Evolutionary conservation across 306 rosid genomes (phyloP).

Genomic region (Lupinus albus): DNA sequence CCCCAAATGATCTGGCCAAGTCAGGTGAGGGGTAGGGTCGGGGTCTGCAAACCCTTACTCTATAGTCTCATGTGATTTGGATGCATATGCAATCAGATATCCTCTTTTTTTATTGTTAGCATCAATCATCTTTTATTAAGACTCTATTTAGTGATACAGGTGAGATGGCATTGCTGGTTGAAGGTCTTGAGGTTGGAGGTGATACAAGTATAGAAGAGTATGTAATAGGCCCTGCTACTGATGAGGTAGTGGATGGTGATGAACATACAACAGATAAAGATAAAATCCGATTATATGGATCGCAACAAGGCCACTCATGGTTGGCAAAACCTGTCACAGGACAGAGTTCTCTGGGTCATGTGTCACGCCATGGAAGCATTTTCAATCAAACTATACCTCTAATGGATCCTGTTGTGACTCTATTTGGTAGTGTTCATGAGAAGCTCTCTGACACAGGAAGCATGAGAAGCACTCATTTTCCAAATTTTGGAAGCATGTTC

Average conservation of each 20-base stretch:
- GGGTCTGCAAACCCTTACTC: too few species aligned
- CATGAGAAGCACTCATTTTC: constrained; percentile 65
- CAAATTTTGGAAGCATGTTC: constrained; percentile 85
- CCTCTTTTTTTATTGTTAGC: constrained; percentile 1
- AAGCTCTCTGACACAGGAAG: constrained; percentile 69
- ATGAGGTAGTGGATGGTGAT: constrained; percentile 54
- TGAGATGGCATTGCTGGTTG: constrained; percentile 77
- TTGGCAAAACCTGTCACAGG: constrained; percentile 80
- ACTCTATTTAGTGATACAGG: constrained; percentile 7
- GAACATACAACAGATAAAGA: constrained; percentile 60
- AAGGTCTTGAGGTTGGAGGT: constrained; percentile 85
- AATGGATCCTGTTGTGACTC: constrained; percentile 80
- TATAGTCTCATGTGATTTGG: neutral
- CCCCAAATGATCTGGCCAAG: too few species aligned
- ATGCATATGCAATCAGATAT: too few species aligned
- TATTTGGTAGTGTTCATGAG: constrained; percentile 79
- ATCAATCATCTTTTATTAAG: neutral
- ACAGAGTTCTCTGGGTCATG: constrained; percentile 71
- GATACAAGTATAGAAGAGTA: constrained; percentile 75
- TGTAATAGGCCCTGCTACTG: constrained; percentile 71
- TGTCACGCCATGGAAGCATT: constrained; percentile 87
- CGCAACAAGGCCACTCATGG: constrained; percentile 86
- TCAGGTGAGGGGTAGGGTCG: too few species aligned
- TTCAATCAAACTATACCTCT: constrained; percentile 39
- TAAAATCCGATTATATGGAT: constrained; percentile 75